Evolutionary conservation across 2,329 filamentous ascomycete genomes (phyloP).

Genomic region (Epichloe scottii): DNA sequence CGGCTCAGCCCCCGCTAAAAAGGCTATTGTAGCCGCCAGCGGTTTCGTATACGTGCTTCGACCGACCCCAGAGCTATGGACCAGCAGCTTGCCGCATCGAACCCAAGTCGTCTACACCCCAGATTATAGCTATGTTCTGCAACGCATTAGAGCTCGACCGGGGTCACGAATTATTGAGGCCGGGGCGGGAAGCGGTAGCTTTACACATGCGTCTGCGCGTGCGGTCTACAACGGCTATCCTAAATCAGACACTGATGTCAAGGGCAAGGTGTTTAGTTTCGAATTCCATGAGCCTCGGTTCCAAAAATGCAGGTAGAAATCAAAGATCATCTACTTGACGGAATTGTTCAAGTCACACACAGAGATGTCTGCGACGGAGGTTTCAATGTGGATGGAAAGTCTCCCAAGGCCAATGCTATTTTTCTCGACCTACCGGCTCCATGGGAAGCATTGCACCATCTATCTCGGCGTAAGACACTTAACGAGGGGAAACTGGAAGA

Average conservation of each 20-base stretch:
- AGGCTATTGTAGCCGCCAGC: constrained; percentile 41
- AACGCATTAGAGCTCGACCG: constrained; percentile 60
- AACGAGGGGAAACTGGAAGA: constrained; percentile 13
- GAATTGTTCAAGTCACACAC: constrained; percentile 59
- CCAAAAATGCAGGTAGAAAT: constrained; percentile 59
- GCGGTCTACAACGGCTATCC: constrained; percentile 66
- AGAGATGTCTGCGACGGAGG: constrained; percentile 68
- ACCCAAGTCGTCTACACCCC: constrained; percentile 82
- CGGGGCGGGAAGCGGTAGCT: constrained; percentile 70
- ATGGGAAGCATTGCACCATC: constrained; percentile 65
- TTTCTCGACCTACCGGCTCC: constrained; percentile 74
- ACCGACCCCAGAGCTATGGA: constrained; percentile 75
- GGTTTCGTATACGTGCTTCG: constrained; percentile 71
- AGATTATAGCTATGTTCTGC: constrained; percentile 75
- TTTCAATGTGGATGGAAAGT: constrained; percentile 49
- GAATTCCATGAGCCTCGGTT: constrained; percentile 68
- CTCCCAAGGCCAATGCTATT: constrained; percentile 54
- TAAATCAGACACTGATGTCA: constrained; percentile 26
- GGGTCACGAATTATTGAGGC: constrained; percentile 67
- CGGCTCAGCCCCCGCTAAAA: constrained; percentile 27
- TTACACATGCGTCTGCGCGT: constrained; percentile 66
- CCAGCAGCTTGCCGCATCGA: constrained; percentile 63
- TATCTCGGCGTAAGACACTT: constrained; percentile 40
- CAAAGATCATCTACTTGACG: constrained; percentile 50
- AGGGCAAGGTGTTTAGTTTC: constrained; percentile 68